A percentile compares a stretch with the other conserved stretches of the same genome.
These are phyloP conservation scores for Coleophoma cylindrospora DNA, from an alignment of 2,329 filamentous ascomycete species.

Conservation along the genomic window DNA sequence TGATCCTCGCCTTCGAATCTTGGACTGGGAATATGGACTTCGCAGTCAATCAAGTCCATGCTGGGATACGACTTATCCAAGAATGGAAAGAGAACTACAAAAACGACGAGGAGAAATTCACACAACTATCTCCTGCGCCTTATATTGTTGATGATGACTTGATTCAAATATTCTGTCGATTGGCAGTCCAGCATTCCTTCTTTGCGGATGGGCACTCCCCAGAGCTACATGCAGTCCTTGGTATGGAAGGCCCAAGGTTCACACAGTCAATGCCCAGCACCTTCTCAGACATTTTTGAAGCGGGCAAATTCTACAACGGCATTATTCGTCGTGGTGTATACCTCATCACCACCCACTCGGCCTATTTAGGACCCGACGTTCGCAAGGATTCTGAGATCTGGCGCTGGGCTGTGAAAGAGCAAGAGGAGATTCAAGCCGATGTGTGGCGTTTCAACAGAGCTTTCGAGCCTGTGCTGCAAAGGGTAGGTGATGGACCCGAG, in stretches of 20 bases:
- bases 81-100: neutral
- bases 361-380: too few relatives aligned
- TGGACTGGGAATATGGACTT: conserved; percentile 1
- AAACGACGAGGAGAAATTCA: neutral
- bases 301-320: too few relatives aligned
- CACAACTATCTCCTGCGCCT: neutral
- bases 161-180: neutral
- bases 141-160: neutral
- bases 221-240: neutral
- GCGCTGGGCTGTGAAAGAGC: too few relatives aligned
- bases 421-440: too few relatives aligned
- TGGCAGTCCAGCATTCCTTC: neutral
- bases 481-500: too few relatives aligned
- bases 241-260: neutral
- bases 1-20: conserved; percentile 5
- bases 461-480: too few relatives aligned
- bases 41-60: conserved; percentile 2
- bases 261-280: too few relatives aligned
- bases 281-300: too few relatives aligned
- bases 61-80: neutral
- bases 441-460: too few relatives aligned
- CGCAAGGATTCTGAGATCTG: too few relatives aligned
- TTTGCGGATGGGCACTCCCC: neutral
- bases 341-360: too few relatives aligned
- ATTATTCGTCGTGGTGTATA: too few relatives aligned